phyloP scores from a whole-genome alignment of 495 filamentous ascomycete species.

The Clohesyomyces aquaticus region DNA sequence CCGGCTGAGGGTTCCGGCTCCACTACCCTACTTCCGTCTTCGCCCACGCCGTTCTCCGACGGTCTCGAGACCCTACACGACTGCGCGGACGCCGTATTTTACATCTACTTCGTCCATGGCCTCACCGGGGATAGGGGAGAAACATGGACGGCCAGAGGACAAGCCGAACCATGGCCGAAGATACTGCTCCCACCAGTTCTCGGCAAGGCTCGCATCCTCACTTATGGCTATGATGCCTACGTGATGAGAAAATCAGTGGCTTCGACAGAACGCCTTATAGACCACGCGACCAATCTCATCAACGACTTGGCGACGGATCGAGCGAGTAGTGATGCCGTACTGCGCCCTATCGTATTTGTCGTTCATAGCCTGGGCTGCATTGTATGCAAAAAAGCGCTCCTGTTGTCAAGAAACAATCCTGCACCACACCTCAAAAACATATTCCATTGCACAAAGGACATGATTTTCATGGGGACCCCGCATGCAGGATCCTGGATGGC shows the following conservation, averaged over 20 bases:
- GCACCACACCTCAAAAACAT: conserved; percentile 12
- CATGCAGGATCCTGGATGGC: conserved; percentile 23
- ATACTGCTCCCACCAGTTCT: conserved; percentile 13
- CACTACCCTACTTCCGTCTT: too few relatives aligned
- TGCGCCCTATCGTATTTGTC: conserved; percentile 27
- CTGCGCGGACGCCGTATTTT: too few relatives aligned
- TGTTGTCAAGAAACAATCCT: conserved; percentile 2
- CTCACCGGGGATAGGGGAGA: conserved; percentile 20
- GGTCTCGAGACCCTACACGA: too few relatives aligned
- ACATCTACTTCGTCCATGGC: conserved; percentile 35
- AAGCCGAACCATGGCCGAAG: conserved; percentile 9
- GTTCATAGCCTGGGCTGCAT: conserved; percentile 25
- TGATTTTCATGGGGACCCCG: conserved; percentile 36
- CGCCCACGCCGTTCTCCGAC: too few relatives aligned
- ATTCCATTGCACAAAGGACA: conserved; percentile 2
- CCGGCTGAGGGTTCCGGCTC: too few relatives aligned
- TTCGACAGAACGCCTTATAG: neutral
- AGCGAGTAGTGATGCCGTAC: neutral
- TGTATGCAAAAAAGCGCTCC: conserved; percentile 19
- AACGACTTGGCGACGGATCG: neutral
- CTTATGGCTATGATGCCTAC: conserved; percentile 35
- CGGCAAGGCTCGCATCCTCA: conserved; percentile 22
- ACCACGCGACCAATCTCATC: conserved; percentile 14
- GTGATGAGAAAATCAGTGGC: conserved; percentile 16
- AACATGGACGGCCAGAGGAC: conserved; percentile 18